Conservation (phyloP, 2,329 filamentous ascomycete genomes). For the Pezicula radicicola region DNA sequence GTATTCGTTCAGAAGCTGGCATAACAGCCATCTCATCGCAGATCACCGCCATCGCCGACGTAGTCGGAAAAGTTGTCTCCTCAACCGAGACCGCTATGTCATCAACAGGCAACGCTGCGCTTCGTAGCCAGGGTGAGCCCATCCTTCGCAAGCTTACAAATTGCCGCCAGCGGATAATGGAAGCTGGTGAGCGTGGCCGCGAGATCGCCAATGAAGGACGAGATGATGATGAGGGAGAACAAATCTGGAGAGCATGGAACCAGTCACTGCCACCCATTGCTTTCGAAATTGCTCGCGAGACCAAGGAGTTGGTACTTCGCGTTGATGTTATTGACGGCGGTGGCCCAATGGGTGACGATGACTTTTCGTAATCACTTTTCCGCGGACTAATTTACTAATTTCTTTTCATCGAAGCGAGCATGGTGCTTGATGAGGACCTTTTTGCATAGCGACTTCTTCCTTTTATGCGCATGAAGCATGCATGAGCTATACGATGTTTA, state of each 20-base stretch:
- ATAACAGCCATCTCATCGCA: conserved; percentile 66
- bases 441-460: no score
- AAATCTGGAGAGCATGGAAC: conserved; percentile 60
- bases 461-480: no score
- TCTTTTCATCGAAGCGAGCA: no score
- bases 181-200: conserved; percentile 58
- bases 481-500: no score
- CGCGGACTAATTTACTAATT: no score
- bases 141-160: conserved; percentile 56
- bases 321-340: conserved; percentile 35
- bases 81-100: conserved; percentile 58
- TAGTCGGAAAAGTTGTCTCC: conserved; percentile 67
- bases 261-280: conserved; percentile 76
- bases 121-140: conserved; percentile 46
- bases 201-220: conserved; percentile 53
- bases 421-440: no score
- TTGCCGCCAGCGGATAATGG: conserved; percentile 63
- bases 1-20: conserved; percentile 62
- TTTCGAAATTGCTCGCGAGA: conserved; percentile 82
- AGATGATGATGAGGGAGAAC: conserved; percentile 49
- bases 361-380: conserved; percentile 21
- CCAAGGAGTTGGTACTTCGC: conserved; percentile 65
- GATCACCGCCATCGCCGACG: conserved; percentile 66
- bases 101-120: conserved; percentile 47
- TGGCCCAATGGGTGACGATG: conserved; percentile 19